These are phyloP conservation scores for Echinochloa phyllopogon DNA, from an alignment of 176 grass and related monocot genomes.

Conservation along the genomic window DNA sequence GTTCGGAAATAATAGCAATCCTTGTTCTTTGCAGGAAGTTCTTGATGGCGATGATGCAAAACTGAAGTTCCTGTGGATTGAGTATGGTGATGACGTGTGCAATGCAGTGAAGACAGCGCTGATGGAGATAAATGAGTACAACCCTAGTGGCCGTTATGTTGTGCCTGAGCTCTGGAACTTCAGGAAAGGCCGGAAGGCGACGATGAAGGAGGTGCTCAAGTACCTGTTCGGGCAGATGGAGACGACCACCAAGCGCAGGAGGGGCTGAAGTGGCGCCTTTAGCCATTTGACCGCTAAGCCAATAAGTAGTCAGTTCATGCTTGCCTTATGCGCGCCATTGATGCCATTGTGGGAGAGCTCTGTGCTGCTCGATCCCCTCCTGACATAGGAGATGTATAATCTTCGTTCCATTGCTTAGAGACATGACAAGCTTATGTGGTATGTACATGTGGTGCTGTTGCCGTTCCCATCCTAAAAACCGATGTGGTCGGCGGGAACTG, in stretches of 20 bases:
- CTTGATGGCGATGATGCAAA: conserved; percentile 70
- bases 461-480: conserved; percentile 3
- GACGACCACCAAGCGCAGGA: conserved; percentile 39
- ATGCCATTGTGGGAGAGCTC: conserved; percentile 15
- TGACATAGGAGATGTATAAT: conserved; percentile 11
- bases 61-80: conserved; percentile 63
- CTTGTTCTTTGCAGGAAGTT: conserved; percentile 57
- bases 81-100: conserved; percentile 77
- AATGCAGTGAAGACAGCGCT: conserved; percentile 83
- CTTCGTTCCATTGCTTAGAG: neutral
- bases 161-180: conserved; percentile 84
- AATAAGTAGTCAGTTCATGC: neutral
- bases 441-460: neutral
- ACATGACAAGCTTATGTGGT: neutral
- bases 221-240: conserved; percentile 66
- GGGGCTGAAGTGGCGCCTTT: conserved; percentile 8
- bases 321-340: neutral
- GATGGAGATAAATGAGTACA: conserved; percentile 79
- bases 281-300: neutral
- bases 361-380: neutral
- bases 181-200: conserved; percentile 65
- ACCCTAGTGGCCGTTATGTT: conserved; percentile 70
- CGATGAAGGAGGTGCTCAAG: conserved; percentile 77
- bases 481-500: neutral
- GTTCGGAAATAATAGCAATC: conserved; percentile 12